phyloP scores from a whole-genome alignment of 2,329 filamentous ascomycete genomes.

The Dothistroma septosporum region DNA sequence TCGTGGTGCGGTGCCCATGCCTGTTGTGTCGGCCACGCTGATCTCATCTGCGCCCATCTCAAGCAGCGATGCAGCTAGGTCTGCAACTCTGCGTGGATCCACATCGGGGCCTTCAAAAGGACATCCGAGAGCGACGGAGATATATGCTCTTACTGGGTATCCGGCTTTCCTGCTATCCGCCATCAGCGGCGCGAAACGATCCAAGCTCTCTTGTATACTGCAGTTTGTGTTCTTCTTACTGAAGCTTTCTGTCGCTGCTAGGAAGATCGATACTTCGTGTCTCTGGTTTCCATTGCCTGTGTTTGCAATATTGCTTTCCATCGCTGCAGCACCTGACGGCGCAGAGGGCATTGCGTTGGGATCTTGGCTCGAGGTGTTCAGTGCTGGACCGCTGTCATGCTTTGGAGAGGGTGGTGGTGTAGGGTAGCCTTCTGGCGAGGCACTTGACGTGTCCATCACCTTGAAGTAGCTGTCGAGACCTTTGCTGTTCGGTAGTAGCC shows the following conservation, averaged over 20 bases:
- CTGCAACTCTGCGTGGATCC: conserved; percentile 56
- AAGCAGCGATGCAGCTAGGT: conserved; percentile 61
- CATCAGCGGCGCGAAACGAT: conserved; percentile 67
- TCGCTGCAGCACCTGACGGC: conserved; percentile 35
- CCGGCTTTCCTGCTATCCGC: conserved; percentile 60
- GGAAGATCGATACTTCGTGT: conserved; percentile 73
- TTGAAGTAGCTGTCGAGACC: conserved; percentile 62
- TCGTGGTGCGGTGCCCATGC: conserved; percentile 76
- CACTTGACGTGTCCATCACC: conserved; percentile 46
- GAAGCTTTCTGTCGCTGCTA: conserved; percentile 76
- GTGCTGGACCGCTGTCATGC: conserved; percentile 37
- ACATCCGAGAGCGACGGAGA: conserved; percentile 76
- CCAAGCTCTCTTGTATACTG: conserved; percentile 67
- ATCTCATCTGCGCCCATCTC: conserved; percentile 91
- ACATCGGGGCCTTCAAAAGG: conserved; percentile 67
- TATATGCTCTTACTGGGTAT: conserved; percentile 70
- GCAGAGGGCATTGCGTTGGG: conserved; percentile 42
- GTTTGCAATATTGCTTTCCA: conserved; percentile 57
- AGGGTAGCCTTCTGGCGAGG: conserved; percentile 46
- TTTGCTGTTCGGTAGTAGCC: conserved; percentile 72
- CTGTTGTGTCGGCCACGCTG: conserved; percentile 83
- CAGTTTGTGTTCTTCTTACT: conserved; percentile 80
- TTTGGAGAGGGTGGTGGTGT: conserved; percentile 39
- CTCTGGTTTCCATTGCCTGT: conserved; percentile 31
- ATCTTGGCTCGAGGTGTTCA: conserved; percentile 42